Conservation (phyloP, 192 early-diverging fungal species). For the Obelidium mucronatum region DNA sequence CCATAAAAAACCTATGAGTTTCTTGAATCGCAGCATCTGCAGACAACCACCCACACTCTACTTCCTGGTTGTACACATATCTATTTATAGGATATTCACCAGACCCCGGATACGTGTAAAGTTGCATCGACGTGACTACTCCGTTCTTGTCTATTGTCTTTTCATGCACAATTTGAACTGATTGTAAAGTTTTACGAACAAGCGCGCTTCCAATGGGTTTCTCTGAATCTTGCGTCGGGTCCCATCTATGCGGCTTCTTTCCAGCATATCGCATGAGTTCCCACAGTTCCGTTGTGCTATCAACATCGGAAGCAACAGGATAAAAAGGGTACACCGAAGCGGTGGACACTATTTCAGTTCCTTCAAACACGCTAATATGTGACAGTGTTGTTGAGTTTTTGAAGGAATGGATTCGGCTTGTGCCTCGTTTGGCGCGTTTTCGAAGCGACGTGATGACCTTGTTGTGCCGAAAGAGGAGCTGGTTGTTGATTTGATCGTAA, state of each 20-base stretch:
- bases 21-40: too few relatives aligned
- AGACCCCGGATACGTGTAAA: conserved; percentile 43
- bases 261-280: conserved; percentile 26
- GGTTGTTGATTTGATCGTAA: neutral
- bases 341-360: neutral
- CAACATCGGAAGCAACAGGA: too few relatives aligned
- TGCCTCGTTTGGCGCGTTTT: neutral
- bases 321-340: too few relatives aligned
- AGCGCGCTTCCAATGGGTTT: conserved; percentile 29
- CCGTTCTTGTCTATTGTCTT: conserved; percentile 37
- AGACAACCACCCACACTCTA: too few relatives aligned
- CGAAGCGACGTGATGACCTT: neutral
- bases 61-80: conserved; percentile 23
- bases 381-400: too few relatives aligned
- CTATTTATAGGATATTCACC: conserved; percentile 32
- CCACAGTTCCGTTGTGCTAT: too few relatives aligned
- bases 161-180: conserved; percentile 35
- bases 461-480: neutral
- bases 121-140: conserved; percentile 24
- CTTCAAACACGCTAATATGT: neutral
- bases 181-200: neutral
- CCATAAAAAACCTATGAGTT: too few relatives aligned
- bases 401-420: neutral
- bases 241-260: conserved; percentile 47
- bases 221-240: conserved; percentile 36